Evolutionary conservation across 2,329 filamentous ascomycete genomes (phyloP).

Genomic region (Biscogniauxia sp.): DNA sequence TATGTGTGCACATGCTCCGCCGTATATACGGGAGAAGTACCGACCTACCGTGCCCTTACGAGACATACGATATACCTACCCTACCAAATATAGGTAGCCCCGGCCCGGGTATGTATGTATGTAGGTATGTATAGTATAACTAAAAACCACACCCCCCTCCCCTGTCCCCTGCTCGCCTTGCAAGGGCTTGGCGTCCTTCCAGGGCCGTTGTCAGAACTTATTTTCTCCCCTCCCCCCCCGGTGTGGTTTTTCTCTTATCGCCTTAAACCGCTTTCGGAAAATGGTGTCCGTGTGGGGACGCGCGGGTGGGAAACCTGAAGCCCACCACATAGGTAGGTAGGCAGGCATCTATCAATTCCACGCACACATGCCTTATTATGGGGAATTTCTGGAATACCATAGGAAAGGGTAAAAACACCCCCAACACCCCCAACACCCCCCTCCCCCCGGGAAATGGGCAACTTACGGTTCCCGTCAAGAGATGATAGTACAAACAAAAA

Average conservation of each 20-base stretch:
- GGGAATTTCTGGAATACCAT: neutral
- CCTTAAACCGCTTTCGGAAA: neutral
- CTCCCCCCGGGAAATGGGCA: too few relatives aligned
- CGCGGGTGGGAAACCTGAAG: neutral
- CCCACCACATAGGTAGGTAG: neutral
- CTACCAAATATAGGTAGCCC: too few relatives aligned
- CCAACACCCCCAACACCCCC: too few relatives aligned
- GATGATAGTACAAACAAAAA: too few relatives aligned
- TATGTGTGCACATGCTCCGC: too few relatives aligned
- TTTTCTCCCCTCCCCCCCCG: neutral
- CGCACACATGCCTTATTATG: neutral
- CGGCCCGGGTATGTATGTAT: neutral
- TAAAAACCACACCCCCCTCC: neutral
- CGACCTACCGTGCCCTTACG: too few relatives aligned
- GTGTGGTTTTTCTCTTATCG: neutral
- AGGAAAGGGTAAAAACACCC: too few relatives aligned
- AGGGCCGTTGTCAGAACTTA: neutral
- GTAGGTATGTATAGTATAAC: neutral
- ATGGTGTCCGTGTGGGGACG: neutral
- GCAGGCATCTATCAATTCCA: too few relatives aligned
- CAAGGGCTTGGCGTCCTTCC: neutral
- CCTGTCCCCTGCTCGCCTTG: neutral
- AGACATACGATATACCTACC: too few relatives aligned
- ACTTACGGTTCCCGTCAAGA: too few relatives aligned
- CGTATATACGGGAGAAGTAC: too few relatives aligned